Evolutionary conservation across 2,329 filamentous ascomycete species (phyloP), one percentile per base, ranked within the genome.

Genomic region (Botrytis hyacinthi): DNA sequence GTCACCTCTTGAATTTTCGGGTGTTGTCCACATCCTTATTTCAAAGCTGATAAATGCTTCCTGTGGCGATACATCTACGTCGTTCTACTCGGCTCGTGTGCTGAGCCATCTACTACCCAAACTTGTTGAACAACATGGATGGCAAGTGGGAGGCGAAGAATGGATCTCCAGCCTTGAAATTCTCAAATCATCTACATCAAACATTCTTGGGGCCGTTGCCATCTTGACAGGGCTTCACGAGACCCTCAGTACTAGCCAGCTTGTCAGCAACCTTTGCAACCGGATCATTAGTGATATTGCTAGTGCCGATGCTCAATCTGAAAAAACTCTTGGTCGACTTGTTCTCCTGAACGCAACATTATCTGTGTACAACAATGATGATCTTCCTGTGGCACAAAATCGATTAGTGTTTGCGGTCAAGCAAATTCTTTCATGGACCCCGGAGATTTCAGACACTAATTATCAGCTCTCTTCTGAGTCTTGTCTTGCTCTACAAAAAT

Each of bases 351-450:
- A 89, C 29, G 82, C 86, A 12, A 86, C 84, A 73, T 81, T 87
- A 73, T 81, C 83, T 14, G 81, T 89, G 22, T 91, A 89, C 74
- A 84, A 86, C 37, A 67, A 81, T 0, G 87, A 84, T 3, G 83
- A 86, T 74, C 76, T 90, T 12, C 89, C 89, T 0, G 86, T 90
- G 1, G 86, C 88, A 1, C 88, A 87, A 62, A 90, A 80, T 72
- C 68, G 80, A 40, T 67, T 80, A 29, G 77, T 97, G 0, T 96
- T 97, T 82, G 90, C 95, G 14, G 89, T 95, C 60, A 93, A 92
- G 79, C 91, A 95, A 76, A 86, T 97, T 12, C 87, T 92, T 0
- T 87, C 89, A 14, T 95, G 92, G 89, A 83, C 95, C 0, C 87
- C 91, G 22, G 85, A 85, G 0, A 80, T 84, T 0, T 83, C 86